Percentiles rank a stretch among this genome's conserved stretches.
phyloP scores from a whole-genome alignment of 202 grass and related monocot genomes.

The Sporobolus alterniflorus region DNA sequence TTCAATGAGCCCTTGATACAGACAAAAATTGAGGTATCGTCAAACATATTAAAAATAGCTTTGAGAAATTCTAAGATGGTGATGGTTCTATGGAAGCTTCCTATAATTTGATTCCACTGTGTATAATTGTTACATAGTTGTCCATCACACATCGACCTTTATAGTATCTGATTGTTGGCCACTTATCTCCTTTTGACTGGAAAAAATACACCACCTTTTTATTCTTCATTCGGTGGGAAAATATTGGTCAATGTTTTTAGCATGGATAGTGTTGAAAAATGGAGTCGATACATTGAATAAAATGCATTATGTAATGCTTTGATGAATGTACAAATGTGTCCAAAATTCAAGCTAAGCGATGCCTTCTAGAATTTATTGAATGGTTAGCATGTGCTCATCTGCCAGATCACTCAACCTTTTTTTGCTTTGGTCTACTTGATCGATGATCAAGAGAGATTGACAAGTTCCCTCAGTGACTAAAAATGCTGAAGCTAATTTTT shows the following conservation, averaged over 20 bases:
- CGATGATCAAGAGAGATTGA: neutral
- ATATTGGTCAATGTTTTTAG: neutral
- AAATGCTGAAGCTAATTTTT: neutral
- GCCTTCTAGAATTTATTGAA: neutral
- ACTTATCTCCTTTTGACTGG: neutral
- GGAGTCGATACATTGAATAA: neutral
- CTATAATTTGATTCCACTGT: neutral
- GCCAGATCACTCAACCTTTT: neutral
- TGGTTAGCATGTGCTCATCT: neutral
- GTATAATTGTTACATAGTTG: neutral
- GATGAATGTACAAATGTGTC: neutral
- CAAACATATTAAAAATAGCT: no score
- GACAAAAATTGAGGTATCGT: no score
- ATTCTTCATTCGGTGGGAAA: neutral
- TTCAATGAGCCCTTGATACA: no score
- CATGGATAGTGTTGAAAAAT: neutral
- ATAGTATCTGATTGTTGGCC: neutral
- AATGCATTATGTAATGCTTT: no score
- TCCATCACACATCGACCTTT: neutral
- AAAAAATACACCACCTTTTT: neutral
- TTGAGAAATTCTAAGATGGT: neutral
- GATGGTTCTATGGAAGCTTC: neutral
- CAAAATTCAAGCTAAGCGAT: neutral
- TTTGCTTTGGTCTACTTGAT: neutral
- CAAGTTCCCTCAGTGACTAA: neutral